A percentile compares a stretch with the other conserved stretches of the same genome.
Conservation (phyloP, 805 yeast genomes). For the Peterozyma xylosa region DNA sequence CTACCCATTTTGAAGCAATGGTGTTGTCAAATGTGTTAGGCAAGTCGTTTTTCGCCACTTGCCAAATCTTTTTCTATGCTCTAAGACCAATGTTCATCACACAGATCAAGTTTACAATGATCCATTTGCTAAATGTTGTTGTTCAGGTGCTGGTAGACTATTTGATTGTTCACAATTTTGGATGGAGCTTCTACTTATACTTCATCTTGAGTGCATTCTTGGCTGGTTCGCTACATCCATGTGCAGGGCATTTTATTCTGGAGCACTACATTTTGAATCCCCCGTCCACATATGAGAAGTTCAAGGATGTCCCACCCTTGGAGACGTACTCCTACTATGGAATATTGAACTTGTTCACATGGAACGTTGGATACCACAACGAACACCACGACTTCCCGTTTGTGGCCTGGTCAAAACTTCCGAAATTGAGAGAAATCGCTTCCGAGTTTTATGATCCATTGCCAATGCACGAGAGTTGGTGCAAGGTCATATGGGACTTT, state of each 20-base stretch:
- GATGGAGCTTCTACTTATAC: constrained; percentile 56
- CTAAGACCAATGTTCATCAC: constrained; percentile 84
- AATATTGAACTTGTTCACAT: constrained; percentile 62
- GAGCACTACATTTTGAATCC: constrained; percentile 80
- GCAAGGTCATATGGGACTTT: constrained; percentile 66
- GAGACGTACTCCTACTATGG: constrained; percentile 93
- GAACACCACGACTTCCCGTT: constrained; percentile 96
- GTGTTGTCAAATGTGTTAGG: constrained; percentile 73
- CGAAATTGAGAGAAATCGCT: constrained; percentile 58
- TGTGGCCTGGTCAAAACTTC: constrained; percentile 81
- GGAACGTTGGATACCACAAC: constrained; percentile 92
- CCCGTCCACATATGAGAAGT: constrained; percentile 22
- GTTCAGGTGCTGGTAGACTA: constrained; percentile 55
- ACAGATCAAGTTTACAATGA: constrained; percentile 61
- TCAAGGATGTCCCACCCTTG: constrained; percentile 42
- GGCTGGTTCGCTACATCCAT: constrained; percentile 90
- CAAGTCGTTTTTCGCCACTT: constrained; percentile 84
- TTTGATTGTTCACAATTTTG: constrained; percentile 52
- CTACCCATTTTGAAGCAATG: constrained; percentile 71
- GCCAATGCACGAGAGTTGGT: constrained; percentile 76
- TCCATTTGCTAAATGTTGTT: constrained; percentile 64
- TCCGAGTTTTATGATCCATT: constrained; percentile 75
- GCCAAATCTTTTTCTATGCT: constrained; percentile 85
- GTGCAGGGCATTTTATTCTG: constrained; percentile 94
- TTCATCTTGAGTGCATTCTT: constrained; percentile 71